Conservation (phyloP, 2,329 filamentous ascomycete genomes). For the Diaporthe capsici region DNA sequence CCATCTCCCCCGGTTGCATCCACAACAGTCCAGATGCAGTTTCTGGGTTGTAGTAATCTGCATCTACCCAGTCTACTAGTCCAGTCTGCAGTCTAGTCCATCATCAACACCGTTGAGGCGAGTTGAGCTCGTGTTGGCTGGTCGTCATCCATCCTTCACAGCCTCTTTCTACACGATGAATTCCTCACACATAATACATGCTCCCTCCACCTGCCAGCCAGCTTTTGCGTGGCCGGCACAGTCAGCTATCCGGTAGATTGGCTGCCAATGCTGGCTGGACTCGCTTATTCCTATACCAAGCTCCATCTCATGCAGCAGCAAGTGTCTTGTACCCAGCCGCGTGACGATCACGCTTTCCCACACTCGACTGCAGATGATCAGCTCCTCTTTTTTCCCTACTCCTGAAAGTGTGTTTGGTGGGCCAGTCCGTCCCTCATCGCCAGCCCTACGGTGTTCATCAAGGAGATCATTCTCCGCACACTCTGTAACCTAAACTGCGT, state of each 20-base stretch:
- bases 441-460: constrained; percentile 27
- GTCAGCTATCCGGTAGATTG: constrained; percentile 15
- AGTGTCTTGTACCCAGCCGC: not conserved
- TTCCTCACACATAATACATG: not conserved
- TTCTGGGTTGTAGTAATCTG: not conserved
- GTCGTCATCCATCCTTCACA: not conserved
- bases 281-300: constrained; percentile 20
- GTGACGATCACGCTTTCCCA: constrained; percentile 18
- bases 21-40: constrained; percentile 17
- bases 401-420: constrained; percentile 25
- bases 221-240: not conserved
- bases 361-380: constrained; percentile 1
- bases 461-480: constrained; percentile 17
- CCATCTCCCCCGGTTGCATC: not conserved
- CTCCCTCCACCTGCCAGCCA: not conserved
- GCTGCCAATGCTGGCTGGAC: constrained; percentile 4
- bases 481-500: not conserved
- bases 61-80: not conserved
- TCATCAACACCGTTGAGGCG: not conserved
- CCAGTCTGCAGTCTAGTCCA: not conserved
- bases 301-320: constrained; percentile 19
- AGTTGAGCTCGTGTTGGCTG: not conserved
- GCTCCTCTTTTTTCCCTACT: constrained; percentile 14
- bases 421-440: constrained; percentile 11
- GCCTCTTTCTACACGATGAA: not conserved